Conservation (phyloP, 2,329 filamentous ascomycete species). For the Cytospora schulzeri region DNA sequence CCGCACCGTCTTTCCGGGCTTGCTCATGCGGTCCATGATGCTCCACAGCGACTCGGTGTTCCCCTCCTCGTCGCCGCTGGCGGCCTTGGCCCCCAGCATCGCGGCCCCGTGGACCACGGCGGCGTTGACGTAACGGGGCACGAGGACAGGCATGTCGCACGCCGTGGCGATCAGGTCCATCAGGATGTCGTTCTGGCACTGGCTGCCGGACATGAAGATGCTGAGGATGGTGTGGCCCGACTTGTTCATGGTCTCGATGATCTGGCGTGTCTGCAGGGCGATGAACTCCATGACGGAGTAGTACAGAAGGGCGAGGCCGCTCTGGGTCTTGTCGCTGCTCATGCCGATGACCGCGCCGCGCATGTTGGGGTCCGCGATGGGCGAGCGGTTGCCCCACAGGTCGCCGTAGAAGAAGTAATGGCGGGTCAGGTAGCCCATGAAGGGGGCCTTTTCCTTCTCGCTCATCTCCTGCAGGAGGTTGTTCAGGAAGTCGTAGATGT, state of each 20-base stretch:
- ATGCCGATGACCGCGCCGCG: constrained; percentile 85
- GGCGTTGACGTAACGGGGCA: constrained; percentile 90
- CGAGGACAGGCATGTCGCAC: constrained; percentile 89
- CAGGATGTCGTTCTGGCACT: constrained; percentile 92
- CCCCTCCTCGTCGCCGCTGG: constrained; percentile 74
- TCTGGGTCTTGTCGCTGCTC: constrained; percentile 81
- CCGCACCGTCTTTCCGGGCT: constrained; percentile 81
- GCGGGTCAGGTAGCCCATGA: constrained; percentile 81
- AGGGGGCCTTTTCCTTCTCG: constrained; percentile 69
- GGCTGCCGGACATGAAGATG: constrained; percentile 98
- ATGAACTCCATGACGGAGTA: constrained; percentile 98
- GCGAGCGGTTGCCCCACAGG: constrained; percentile 93
- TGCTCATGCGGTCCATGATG: constrained; percentile 98
- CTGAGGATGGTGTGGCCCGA: constrained; percentile 84
- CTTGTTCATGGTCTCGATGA: constrained; percentile 90
- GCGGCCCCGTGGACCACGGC: constrained; percentile 97
- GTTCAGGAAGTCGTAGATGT: constrained; percentile 96
- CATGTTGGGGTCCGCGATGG: constrained; percentile 92
- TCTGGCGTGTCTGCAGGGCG: constrained; percentile 93
- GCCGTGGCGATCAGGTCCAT: constrained; percentile 90
- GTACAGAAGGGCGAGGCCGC: constrained; percentile 88
- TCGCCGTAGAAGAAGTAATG: constrained; percentile 99
- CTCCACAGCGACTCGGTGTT: constrained; percentile 87
- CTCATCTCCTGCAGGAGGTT: constrained; percentile 78
- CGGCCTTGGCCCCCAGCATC: constrained; percentile 98